These are phyloP conservation scores for Calendula officinalis DNA, from an alignment of 129 eudicot species.

Conservation along the genomic window DNA sequence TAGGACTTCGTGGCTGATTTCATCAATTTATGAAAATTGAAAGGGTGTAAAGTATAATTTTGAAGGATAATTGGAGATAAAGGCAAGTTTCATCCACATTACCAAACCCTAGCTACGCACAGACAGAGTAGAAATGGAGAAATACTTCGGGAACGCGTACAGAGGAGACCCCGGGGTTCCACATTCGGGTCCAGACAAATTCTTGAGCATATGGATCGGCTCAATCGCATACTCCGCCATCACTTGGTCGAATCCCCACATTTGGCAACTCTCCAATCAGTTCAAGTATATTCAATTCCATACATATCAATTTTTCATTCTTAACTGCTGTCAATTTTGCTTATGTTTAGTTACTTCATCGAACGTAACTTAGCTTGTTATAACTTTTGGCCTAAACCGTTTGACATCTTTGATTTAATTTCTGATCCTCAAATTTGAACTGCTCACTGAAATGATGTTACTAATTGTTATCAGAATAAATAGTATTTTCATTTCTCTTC, in stretches of 20 bases:
- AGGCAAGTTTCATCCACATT: background rate
- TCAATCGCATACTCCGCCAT: slow-evolving; percentile 51
- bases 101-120: slow-evolving; percentile 17
- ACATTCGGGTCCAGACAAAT: slow-evolving; percentile 54
- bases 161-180: slow-evolving; percentile 98
- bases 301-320: background rate
- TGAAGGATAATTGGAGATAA: slow-evolving; percentile 29
- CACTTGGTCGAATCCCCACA: slow-evolving; percentile 58
- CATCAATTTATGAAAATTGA: background rate
- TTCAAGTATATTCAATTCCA: slow-evolving; percentile 46
- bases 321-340: background rate
- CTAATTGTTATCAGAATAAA: too few relatives aligned
- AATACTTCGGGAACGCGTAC: slow-evolving; percentile 83
- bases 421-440: background rate
- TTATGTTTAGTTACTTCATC: background rate
- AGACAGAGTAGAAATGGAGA: slow-evolving; percentile 60
- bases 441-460: background rate
- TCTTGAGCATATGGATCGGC: slow-evolving; percentile 64
- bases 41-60: slow-evolving; percentile 9
- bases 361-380: background rate
- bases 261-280: slow-evolving; percentile 63
- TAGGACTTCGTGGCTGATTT: too few relatives aligned
- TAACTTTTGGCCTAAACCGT: slow-evolving; percentile 2
- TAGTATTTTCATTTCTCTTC: too few relatives aligned
- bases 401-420: background rate